Percentiles rank a stretch among this genome's conserved stretches.
Conservation (phyloP, 148 eudicot genomes). For the Rhododendron vialii region DNA sequence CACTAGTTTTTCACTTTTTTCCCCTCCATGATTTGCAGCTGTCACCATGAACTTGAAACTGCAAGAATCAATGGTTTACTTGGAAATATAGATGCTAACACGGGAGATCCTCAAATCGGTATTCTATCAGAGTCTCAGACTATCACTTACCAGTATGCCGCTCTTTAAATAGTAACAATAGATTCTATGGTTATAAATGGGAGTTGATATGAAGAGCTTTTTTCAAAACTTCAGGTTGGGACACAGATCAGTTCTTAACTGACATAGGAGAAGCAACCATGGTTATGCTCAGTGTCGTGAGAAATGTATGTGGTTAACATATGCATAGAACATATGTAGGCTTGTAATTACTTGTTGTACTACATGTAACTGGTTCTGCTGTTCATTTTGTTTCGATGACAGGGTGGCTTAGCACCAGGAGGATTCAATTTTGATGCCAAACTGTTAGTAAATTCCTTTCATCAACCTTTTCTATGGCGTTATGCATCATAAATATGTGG, state of each 20-base stretch:
- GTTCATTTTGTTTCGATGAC: conserved; percentile 5
- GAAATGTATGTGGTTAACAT: conserved; percentile 56
- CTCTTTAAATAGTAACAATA: not conserved
- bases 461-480: not conserved
- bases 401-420: conserved; percentile 98
- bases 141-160: not conserved
- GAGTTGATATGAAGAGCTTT: not conserved
- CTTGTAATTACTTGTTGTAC: not conserved
- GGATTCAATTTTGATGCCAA: conserved; percentile 99
- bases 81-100: conserved; percentile 94
- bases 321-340: not conserved
- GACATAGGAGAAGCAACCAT: conserved; percentile 81
- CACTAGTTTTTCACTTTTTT: not conserved
- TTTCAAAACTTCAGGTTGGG: conserved; percentile 71
- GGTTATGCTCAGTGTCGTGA: conserved; percentile 86
- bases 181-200: not conserved
- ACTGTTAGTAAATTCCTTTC: conserved; percentile 49
- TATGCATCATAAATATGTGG: not conserved
- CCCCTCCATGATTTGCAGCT: conserved; percentile 41
- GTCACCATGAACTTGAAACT: conserved; percentile 96
- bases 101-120: conserved; percentile 97
- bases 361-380: not conserved
- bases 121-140: not conserved
- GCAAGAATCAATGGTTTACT: conserved; percentile 94
- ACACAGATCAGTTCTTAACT: conserved; percentile 95